Base-by-base conservation (phyloP, 441 rosid genomes). In the Arabidopsis lyrata region DNA sequence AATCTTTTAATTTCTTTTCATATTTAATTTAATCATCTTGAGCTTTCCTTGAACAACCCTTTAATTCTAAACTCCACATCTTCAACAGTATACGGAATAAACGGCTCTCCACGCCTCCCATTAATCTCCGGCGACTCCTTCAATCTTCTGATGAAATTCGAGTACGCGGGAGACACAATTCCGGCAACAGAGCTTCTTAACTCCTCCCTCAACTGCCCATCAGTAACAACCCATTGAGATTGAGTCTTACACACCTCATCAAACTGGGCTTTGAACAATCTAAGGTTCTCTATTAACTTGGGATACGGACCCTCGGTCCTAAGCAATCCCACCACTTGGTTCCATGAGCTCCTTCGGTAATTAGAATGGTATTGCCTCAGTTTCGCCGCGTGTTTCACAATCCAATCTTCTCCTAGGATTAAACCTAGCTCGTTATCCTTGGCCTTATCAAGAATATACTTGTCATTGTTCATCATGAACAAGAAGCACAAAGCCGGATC, bases 391-490 rank as follows among this genome's bases (percentile, higher is more conserved):
- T 89, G 96, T 77, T 92, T 95, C 41, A 89, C 78, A 3, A 90
- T 85, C 98, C 98, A 95, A 56, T 86, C 97, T 31, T 95, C 96
- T 12, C 97, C 95, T 13, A 92, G 68, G 67, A 95, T 82, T 4
- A 80, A 79, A 10, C 90, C 89, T 20, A 92, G 81, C 63, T 95
- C 97, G 11, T 81, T 83, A 69, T 86, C 95, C 47, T 60, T 84
- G 7, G 80, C 92, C 83, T 95, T 95, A 59, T 90, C 92, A 49
- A 87, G 86, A 76, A 95, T 87, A 73, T 95, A 95, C 78, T 82
- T 89, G 18, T 79, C 88, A 69, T 92, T 95, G 66, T 95, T 95
- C 95, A 95, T 85, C 95, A 92, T 83, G 63, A 95, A 95, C 42
- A 95, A 79, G 68, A 80, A 83, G 58, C 84, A 83, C 73, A 89